Evolutionary conservation across 164 flowering plant species (phyloP).

Genomic region (Nelumbo lutea): DNA sequence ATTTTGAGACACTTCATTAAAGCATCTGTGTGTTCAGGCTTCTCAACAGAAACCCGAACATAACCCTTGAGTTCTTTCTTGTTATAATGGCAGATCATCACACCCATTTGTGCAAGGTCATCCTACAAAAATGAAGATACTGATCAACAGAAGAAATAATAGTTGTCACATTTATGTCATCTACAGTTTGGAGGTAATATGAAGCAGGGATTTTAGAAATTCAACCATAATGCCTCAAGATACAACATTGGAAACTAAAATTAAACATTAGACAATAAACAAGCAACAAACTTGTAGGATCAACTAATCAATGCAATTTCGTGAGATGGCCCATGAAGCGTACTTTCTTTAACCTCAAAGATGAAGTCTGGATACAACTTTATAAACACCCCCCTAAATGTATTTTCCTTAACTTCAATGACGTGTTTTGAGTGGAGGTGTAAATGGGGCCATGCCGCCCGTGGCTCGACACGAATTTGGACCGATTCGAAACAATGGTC

Average conservation of each 20-base stretch:
- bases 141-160: background rate
- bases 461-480: too few relatives aligned
- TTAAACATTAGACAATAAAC: background rate
- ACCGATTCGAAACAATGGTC: too few relatives aligned
- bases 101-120: slow-evolving; percentile 86
- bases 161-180: background rate
- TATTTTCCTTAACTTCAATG: too few relatives aligned
- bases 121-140: slow-evolving; percentile 43
- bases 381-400: too few relatives aligned
- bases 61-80: slow-evolving; percentile 79
- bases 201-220: background rate
- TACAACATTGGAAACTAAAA: background rate
- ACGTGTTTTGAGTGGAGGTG: too few relatives aligned
- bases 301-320: background rate
- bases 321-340: background rate
- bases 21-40: slow-evolving; percentile 89
- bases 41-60: slow-evolving; percentile 91
- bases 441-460: too few relatives aligned
- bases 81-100: slow-evolving; percentile 95
- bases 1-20: slow-evolving; percentile 62
- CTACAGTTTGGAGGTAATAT: background rate
- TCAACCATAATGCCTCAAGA: background rate
- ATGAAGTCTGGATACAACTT: too few relatives aligned
- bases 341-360: too few relatives aligned
- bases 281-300: too few relatives aligned